Percentiles rank a stretch among this genome's conserved stretches.
phyloP scores from a whole-genome alignment of 352 stramenopile species.

The Phytophthora europaea region DNA sequence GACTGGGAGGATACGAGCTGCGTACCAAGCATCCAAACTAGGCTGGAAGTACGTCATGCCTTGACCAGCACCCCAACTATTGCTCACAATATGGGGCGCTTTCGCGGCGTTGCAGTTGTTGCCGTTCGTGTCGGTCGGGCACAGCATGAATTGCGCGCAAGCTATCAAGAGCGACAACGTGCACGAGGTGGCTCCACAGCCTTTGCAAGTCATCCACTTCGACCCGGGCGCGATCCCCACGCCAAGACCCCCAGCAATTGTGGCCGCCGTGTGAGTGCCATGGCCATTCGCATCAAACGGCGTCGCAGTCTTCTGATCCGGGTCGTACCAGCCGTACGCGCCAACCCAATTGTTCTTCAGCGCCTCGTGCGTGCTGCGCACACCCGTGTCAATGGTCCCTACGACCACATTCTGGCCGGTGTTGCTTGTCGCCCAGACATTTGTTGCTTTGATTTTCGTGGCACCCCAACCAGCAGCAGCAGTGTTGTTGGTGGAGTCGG shows the following conservation, averaged over 20 bases:
- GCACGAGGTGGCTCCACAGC: constrained; percentile 37
- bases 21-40: constrained; percentile 52
- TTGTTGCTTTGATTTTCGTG: constrained; percentile 45
- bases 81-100: constrained; percentile 63
- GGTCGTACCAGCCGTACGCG: constrained; percentile 59
- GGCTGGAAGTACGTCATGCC: constrained; percentile 48
- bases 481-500: constrained; percentile 34
- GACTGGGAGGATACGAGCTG: constrained; percentile 60
- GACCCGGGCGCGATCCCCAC: constrained; percentile 56
- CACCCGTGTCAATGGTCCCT: constrained; percentile 52
- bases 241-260: constrained; percentile 48
- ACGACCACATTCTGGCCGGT: constrained; percentile 48
- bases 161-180: constrained; percentile 41
- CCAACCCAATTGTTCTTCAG: constrained; percentile 44
- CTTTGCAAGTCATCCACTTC: constrained; percentile 67
- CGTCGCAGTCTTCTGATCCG: constrained; percentile 30
- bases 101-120: constrained; percentile 59
- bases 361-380: constrained; percentile 46
- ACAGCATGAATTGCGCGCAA: constrained; percentile 69
- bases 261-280: constrained; percentile 62
- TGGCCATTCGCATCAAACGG: constrained; percentile 61
- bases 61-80: constrained; percentile 56
- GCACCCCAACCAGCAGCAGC: constrained; percentile 41
- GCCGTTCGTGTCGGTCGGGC: constrained; percentile 62
- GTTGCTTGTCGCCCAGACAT: constrained; percentile 43